Conservation (phyloP, 2,329 filamentous ascomycete species). For the Talaromyces sp. region DNA sequence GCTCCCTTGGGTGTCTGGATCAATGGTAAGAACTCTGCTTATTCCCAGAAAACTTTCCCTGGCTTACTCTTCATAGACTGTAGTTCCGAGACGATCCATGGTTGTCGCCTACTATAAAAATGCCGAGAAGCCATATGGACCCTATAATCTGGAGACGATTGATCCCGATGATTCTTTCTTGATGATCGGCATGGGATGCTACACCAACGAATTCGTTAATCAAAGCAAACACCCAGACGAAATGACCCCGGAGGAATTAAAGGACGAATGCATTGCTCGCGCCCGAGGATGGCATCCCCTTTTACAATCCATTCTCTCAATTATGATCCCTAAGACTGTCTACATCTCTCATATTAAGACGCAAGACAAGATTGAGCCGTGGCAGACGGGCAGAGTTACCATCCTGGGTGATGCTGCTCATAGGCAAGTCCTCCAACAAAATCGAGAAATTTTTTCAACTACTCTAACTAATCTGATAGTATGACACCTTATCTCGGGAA, state of each 20-base stretch:
- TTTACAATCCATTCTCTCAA: neutral
- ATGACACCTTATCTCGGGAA: neutral
- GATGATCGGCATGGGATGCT: neutral
- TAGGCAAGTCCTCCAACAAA: neutral
- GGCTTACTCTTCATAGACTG: neutral
- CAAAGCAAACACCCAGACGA: neutral
- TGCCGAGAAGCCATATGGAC: neutral
- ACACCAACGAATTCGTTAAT: neutral
- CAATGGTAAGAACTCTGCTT: neutral
- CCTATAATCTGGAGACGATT: neutral
- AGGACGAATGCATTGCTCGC: neutral
- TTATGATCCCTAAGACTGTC: neutral
- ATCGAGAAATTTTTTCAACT: neutral
- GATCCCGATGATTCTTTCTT: neutral
- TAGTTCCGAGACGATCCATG: neutral
- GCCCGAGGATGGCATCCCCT: neutral
- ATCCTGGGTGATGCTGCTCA: neutral
- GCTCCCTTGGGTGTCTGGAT: slow-evolving; percentile 3
- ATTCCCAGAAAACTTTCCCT: neutral
- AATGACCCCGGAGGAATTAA: neutral
- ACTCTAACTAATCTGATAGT: neutral
- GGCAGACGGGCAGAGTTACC: neutral
- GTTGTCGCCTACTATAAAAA: neutral
- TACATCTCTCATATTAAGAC: neutral
- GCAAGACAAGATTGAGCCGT: neutral